Conservation (phyloP, 495 filamentous ascomycete genomes). For the Chaetomidium leptoderma region DNA sequence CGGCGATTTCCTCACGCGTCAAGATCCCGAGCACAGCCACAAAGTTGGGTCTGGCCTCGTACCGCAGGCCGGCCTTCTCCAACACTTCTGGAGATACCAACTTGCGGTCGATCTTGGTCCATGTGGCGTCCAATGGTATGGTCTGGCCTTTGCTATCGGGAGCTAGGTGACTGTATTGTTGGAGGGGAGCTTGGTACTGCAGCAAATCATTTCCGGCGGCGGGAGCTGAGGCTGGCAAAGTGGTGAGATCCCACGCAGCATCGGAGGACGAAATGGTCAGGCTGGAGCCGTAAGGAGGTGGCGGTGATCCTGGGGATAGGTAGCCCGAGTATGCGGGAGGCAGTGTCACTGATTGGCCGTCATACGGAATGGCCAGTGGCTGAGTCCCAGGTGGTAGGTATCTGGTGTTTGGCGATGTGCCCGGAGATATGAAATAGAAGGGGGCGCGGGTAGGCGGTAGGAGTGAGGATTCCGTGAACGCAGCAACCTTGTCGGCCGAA, state of each 20-base stretch:
- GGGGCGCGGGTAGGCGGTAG: slow-evolving; percentile 23
- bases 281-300: slow-evolving; percentile 27
- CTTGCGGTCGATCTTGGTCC: slow-evolving; percentile 64
- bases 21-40: slow-evolving; percentile 65
- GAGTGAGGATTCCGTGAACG: slow-evolving; percentile 33
- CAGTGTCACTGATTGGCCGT: slow-evolving; percentile 16
- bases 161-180: slow-evolving; percentile 32
- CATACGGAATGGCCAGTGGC: slow-evolving; percentile 22
- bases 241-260: slow-evolving; percentile 6
- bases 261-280: slow-evolving; percentile 20
- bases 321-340: slow-evolving; percentile 28
- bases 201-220: slow-evolving; percentile 10
- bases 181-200: slow-evolving; percentile 7
- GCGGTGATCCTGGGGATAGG: slow-evolving; percentile 22
- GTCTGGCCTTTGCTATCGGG: slow-evolving; percentile 53
- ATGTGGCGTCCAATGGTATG: slow-evolving; percentile 62
- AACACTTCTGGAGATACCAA: slow-evolving; percentile 65
- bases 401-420: slow-evolving; percentile 29
- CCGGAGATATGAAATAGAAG: slow-evolving; percentile 29
- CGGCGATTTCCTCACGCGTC: slow-evolving; percentile 55
- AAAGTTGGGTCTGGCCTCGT: slow-evolving; percentile 63
- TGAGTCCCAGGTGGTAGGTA: slow-evolving; percentile 24
- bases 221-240: slow-evolving; percentile 16
- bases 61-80: slow-evolving; percentile 59
- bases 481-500: slow-evolving; percentile 27